Conservation (phyloP, 495 filamentous ascomycete genomes). For the Penicillium longicatenatum region DNA sequence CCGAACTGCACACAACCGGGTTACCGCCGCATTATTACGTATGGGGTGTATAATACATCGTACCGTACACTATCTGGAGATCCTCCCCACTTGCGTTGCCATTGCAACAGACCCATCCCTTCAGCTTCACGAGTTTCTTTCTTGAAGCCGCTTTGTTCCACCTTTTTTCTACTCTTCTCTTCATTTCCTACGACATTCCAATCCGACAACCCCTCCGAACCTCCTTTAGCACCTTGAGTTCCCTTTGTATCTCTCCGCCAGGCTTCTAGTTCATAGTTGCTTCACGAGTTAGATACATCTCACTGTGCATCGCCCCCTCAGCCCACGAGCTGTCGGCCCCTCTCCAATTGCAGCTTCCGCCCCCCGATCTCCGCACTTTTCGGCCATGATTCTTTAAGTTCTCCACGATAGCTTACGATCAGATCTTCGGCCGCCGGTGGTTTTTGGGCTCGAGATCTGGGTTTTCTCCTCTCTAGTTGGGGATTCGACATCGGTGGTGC, state of each 20-base stretch:
- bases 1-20: not conserved
- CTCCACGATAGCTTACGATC: slow-evolving; percentile 1
- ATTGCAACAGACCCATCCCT: slow-evolving; percentile 55
- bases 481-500: not conserved
- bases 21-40: slow-evolving; percentile 10
- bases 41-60: slow-evolving; percentile 2
- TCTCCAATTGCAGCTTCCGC: slow-evolving; percentile 27
- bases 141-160: slow-evolving; percentile 36
- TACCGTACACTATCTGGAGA: slow-evolving; percentile 41
- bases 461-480: slow-evolving; percentile 3
- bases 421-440: slow-evolving; percentile 14
- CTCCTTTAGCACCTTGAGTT: not conserved
- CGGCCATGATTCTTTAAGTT: slow-evolving; percentile 24
- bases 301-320: slow-evolving; percentile 17
- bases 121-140: slow-evolving; percentile 51
- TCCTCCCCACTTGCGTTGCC: slow-evolving; percentile 55
- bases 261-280: not conserved
- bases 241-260: not conserved
- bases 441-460: slow-evolving; percentile 19
- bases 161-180: slow-evolving; percentile 23
- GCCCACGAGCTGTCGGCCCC: slow-evolving; percentile 28
- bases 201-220: slow-evolving; percentile 10
- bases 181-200: slow-evolving; percentile 21
- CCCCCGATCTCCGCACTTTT: slow-evolving; percentile 12
- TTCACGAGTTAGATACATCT: slow-evolving; percentile 1